Conservation (phyloP, 768 basidiomycete genomes). For the Russula brevipes region DNA sequence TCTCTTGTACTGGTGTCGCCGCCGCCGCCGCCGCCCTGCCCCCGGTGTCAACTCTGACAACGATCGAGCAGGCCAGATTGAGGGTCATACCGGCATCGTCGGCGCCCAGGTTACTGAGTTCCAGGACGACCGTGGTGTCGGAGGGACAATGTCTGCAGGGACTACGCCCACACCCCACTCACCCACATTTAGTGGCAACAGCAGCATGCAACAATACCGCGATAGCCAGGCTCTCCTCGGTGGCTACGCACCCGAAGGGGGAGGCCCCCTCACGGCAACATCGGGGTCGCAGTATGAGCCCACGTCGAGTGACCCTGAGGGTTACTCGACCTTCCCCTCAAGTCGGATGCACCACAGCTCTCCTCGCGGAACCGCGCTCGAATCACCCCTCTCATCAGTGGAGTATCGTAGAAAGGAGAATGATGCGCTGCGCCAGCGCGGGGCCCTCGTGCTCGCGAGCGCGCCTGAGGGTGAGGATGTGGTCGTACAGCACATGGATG, state of each 20-base stretch:
- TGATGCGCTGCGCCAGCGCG: conserved; percentile 28
- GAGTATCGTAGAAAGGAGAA: conserved; percentile 29
- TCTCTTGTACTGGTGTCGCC: conserved; percentile 30
- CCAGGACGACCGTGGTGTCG: conserved; percentile 26
- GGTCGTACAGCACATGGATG: conserved; percentile 32
- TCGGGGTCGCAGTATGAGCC: conserved; percentile 24
- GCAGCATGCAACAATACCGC: conserved; percentile 31
- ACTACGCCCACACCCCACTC: conserved; percentile 20
- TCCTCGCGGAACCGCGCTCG: background rate
- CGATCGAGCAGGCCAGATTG: conserved; percentile 36
- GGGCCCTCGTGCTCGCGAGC: conserved; percentile 28
- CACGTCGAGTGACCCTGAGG: conserved; percentile 9
- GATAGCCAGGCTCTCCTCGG: conserved; percentile 27
- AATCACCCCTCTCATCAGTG: background rate
- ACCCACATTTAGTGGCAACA: background rate
- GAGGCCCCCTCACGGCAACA: conserved; percentile 21
- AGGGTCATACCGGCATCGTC: conserved; percentile 23
- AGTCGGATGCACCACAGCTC: conserved; percentile 1
- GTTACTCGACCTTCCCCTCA: background rate
- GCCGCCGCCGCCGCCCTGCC: conserved; percentile 33
- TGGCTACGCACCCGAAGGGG: conserved; percentile 24
- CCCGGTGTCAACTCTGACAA: conserved; percentile 50
- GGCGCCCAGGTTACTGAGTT: conserved; percentile 23
- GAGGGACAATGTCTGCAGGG: conserved; percentile 5
- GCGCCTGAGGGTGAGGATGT: conserved; percentile 17